Evolutionary conservation across 2,329 filamentous ascomycete species (phyloP).

Genomic region (Cordyceps javanica): DNA sequence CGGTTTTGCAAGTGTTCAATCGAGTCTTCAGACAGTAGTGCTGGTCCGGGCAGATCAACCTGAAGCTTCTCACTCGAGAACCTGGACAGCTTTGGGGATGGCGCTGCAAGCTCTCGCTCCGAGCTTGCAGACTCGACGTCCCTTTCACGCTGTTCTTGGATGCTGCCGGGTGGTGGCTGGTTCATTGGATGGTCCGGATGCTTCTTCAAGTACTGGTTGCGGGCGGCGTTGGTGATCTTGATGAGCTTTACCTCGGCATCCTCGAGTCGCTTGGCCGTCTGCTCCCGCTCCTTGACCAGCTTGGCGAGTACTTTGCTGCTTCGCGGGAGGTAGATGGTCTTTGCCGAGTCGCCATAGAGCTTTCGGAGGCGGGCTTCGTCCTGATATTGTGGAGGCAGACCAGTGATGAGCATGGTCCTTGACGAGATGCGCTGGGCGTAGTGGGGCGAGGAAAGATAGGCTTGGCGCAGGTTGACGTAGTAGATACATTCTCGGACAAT

Average conservation of each 20-base stretch:
- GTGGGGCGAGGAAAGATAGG: constrained; percentile 79
- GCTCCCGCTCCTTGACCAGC: constrained; percentile 73
- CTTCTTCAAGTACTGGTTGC: constrained; percentile 45
- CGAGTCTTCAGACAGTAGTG: constrained; percentile 1
- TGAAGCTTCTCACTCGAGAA: constrained; percentile 4
- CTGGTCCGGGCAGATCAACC: constrained; percentile 7
- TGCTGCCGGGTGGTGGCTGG: background rate
- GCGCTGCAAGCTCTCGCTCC: background rate
- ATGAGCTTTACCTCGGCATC: constrained; percentile 82
- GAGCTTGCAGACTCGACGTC: constrained; percentile 1
- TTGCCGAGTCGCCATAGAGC: constrained; percentile 77
- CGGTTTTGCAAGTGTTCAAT: constrained; percentile 7
- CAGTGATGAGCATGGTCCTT: constrained; percentile 86
- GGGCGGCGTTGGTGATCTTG: constrained; percentile 66
- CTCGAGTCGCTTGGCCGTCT: constrained; percentile 75
- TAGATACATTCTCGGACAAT: constrained; percentile 84
- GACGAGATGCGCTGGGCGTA: constrained; percentile 83
- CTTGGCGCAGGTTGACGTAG: constrained; percentile 90
- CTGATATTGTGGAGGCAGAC: constrained; percentile 72
- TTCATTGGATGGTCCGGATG: constrained; percentile 3
- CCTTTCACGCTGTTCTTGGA: background rate
- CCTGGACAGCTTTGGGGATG: background rate
- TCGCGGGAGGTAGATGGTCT: constrained; percentile 76
- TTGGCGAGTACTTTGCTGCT: constrained; percentile 74
- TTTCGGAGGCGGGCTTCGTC: constrained; percentile 68